Evolutionary conservation across 352 stramenopile genomes (phyloP).

Genomic region (Phytophthora multivora): DNA sequence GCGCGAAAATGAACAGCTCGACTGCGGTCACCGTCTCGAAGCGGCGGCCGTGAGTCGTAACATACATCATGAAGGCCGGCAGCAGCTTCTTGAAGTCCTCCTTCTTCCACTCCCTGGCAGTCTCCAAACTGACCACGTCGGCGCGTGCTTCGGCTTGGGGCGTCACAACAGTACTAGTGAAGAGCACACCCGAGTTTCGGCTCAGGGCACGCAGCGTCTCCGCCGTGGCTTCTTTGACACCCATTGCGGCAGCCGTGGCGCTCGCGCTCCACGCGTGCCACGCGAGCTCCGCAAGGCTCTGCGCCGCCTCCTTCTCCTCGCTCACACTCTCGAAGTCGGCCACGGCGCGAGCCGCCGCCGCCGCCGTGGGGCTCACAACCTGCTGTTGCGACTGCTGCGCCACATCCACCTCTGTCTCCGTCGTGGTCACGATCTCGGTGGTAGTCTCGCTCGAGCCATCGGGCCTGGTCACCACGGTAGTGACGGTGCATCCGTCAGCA

Average conservation of each 20-base stretch:
- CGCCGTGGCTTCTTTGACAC: conserved; percentile 19
- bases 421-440: conserved; percentile 31
- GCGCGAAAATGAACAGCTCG: conserved; percentile 49
- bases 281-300: conserved; percentile 30
- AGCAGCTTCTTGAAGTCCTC: conserved; percentile 41
- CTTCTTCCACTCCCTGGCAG: conserved; percentile 24
- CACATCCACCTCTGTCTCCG: conserved; percentile 25
- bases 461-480: conserved; percentile 31
- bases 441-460: conserved; percentile 35
- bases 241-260: conserved; percentile 35
- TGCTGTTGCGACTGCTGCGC: conserved; percentile 16
- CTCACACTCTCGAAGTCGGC: conserved; percentile 42
- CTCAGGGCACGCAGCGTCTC: conserved; percentile 15
- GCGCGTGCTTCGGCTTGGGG: conserved; percentile 3
- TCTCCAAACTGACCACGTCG: conserved; percentile 7
- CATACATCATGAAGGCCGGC: conserved; percentile 40
- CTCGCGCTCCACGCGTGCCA: conserved; percentile 39
- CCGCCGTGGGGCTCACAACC: conserved; percentile 22
- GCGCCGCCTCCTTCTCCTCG: conserved; percentile 25
- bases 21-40: conserved; percentile 38
- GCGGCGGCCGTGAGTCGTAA: conserved; percentile 32
- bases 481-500: conserved; percentile 29
- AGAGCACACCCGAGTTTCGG: conserved; percentile 32
- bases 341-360: conserved; percentile 22
- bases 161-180: conserved; percentile 35